Base-by-base conservation (phyloP, 345 rosid genomes). In the Gynandropsis gynandra region DNA sequence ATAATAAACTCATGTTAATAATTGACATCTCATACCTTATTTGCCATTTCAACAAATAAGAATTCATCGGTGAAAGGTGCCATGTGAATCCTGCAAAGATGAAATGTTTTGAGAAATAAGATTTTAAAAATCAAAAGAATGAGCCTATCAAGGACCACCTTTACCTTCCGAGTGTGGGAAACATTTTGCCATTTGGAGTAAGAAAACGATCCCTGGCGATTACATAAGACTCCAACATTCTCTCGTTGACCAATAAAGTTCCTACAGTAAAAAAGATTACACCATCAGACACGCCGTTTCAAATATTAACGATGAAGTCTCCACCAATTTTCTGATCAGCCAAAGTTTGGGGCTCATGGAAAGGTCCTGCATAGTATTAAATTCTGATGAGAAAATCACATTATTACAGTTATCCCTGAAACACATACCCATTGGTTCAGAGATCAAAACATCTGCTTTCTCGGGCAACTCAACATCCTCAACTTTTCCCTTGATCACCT, bases 31-130 rank as follows among this genome's bases (percentile, higher is more conserved):
- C 66, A 66, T 74, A 92, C 98, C 98, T 87, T 92, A 80, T 82
- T 92, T 37, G 98, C 98, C 75, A 92, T 81, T 81, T 92, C 98
- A 73, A 79, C 66, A 69, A 74, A 92, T n/a, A 92, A 74, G 62
- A 80, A 92, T 57, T 92, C 98, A 73, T 92, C 98, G 4, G 89
- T 87, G 58, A 92, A 92, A 67, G 98, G 98, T 52, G 98, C 97
- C 97, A 87, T 83, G 63, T 92, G 97, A 64, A 92, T 82, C 95
- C 98, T 92, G 75, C 80, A 76, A 56, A 50, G 47, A 53, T 50
- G 39, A 52, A 61, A 39, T 15, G 41, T 29, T 20, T 52, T 20
- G 42, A 60, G 18, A 47, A 41, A 45, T 12, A 41, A 35, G 49
- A 44, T 31, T 44, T 56, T 17, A 15, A 20, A 27, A 40, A 33